phyloP scores from a whole-genome alignment of 2,329 filamentous ascomycete genomes.

The Colletotrichum plurivorum region DNA sequence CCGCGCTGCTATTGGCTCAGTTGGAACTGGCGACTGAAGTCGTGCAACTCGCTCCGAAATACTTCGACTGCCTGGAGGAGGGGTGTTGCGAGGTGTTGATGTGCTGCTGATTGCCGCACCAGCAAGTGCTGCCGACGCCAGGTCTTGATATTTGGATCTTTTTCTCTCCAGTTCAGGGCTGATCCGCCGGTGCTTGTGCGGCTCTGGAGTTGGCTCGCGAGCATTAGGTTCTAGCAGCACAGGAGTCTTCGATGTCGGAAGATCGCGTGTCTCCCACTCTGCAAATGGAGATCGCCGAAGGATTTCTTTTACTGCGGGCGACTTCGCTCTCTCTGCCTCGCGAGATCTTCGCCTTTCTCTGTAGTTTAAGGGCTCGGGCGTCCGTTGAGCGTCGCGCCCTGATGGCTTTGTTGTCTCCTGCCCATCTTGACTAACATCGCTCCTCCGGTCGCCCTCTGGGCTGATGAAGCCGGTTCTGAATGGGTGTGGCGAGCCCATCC shows the following conservation, averaged over 20 bases:
- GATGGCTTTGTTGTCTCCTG: conserved; percentile 47
- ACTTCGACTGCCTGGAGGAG: conserved; percentile 47
- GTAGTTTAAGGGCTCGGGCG: conserved; percentile 33
- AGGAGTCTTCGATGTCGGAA: conserved; percentile 55
- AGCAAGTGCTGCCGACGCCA: conserved; percentile 50
- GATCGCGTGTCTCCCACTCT: conserved; percentile 41
- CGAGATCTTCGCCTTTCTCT: conserved; percentile 42
- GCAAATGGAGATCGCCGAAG: conserved; percentile 43
- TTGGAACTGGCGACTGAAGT: conserved; percentile 39
- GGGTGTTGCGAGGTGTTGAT: conserved; percentile 31
- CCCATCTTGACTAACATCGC: conserved; percentile 68
- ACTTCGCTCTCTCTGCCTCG: conserved; percentile 33
- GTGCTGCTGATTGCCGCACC: conserved; percentile 42
- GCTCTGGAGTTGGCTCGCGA: conserved; percentile 55
- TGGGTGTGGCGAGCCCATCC: conserved; percentile 59
- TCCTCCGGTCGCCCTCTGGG: conserved; percentile 62
- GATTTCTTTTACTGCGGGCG: conserved; percentile 44
- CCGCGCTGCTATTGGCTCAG: conserved; percentile 47
- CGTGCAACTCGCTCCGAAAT: conserved; percentile 53
- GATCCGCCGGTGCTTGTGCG: conserved; percentile 55
- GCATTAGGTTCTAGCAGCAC: conserved; percentile 56
- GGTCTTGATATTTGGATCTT: conserved; percentile 46
- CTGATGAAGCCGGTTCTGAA: conserved; percentile 51
- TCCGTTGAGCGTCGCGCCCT: conserved; percentile 42
- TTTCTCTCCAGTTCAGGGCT: conserved; percentile 41